Base-by-base conservation (phyloP, 2,329 filamentous ascomycete species). In the Penicillium sp. region DNA sequence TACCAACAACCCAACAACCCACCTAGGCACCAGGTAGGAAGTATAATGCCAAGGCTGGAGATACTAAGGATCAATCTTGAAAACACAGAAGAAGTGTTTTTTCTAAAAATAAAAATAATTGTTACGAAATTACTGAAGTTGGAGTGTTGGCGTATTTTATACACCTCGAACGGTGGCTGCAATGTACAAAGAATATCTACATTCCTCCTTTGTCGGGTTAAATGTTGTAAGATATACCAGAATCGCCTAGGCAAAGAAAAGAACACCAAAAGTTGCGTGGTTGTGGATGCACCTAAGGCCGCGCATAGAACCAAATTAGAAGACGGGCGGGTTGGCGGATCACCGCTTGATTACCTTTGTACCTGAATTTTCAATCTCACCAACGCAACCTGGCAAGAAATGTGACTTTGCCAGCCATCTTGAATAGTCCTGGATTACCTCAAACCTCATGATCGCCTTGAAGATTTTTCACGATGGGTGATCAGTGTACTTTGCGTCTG, bases 401-500 rank as follows among this genome's bases (percentile, higher is more conserved):
- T n/a, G 22, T 43, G 34, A 36, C 13, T n/a, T 36, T 14, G n/a
- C 34, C 34, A 36, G 4, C 34, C 13, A n/a, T n/a, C 4, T 34
- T 34, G 8, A 34, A 34, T 14, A 34, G 10, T 13, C 13, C n/a
- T 36, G 7, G n/a, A 36, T n/a, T 27, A 8, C 32, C 14, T n/a
- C n/a, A 21, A 18, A 6, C 8, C 38, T 21, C 24, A 46, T 43
- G 38, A 22, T 29, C 45, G 10, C 8, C 29, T 38, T n/a, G 21
- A 14, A 51, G 22, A 16, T 42, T 22, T 9, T 32, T 10, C 31
- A 38, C 38, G 7, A 63, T 63, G 61, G 52, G 48, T 13, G 55
- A 58, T 40, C 59, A 56, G 43, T 56, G 57, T 32, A 29, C 53
- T 32, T 42, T 63, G 16, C 61, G 61, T 14, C 34, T 63, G 27